Evolutionary conservation across 78 protist species (phyloP).

Genomic region (Pigoraptor vietnamica): DNA sequence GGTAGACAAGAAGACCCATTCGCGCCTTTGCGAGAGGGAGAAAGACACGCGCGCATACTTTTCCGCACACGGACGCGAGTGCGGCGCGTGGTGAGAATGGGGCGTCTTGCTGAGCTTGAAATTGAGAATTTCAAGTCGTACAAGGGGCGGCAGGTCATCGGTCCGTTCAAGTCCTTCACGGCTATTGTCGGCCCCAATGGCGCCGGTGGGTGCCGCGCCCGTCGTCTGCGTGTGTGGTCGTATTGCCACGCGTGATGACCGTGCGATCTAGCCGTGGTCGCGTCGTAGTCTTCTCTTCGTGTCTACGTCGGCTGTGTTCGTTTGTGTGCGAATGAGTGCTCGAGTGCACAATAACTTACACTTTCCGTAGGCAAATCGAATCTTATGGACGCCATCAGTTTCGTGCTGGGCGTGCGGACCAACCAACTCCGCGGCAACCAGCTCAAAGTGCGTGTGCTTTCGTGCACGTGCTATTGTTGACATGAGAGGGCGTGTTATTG

Average conservation of each 20-base stretch:
- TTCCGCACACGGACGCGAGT: too few relatives aligned
- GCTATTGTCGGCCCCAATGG: slow-evolving; percentile 98
- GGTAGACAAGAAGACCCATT: too few relatives aligned
- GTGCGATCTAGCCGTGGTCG: too few relatives aligned
- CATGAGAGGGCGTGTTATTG: not conserved
- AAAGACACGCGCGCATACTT: too few relatives aligned
- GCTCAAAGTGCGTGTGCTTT: not conserved
- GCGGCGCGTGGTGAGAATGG: too few relatives aligned
- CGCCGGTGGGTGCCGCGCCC: slow-evolving; percentile 44
- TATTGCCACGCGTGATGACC: too few relatives aligned
- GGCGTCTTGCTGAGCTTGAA: slow-evolving; percentile 56
- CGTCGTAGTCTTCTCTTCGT: too few relatives aligned
- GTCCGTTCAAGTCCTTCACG: slow-evolving; percentile 88
- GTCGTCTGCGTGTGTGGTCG: too few relatives aligned
- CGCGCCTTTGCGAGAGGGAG: too few relatives aligned
- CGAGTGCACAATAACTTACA: not conserved
- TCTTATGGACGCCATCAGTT: slow-evolving; percentile 91
- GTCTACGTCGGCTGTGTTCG: not conserved
- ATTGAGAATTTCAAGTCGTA: slow-evolving; percentile 94
- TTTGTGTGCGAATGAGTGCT: not conserved
- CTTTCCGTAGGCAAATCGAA: slow-evolving; percentile 74
- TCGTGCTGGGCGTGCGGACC: slow-evolving; percentile 86
- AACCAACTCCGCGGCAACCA: slow-evolving; percentile 65
- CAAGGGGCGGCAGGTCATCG: slow-evolving; percentile 68
- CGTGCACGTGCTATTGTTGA: not conserved